Conservation (phyloP, 2,329 filamentous ascomycete species). For the Calonectria fujianensis region DNA sequence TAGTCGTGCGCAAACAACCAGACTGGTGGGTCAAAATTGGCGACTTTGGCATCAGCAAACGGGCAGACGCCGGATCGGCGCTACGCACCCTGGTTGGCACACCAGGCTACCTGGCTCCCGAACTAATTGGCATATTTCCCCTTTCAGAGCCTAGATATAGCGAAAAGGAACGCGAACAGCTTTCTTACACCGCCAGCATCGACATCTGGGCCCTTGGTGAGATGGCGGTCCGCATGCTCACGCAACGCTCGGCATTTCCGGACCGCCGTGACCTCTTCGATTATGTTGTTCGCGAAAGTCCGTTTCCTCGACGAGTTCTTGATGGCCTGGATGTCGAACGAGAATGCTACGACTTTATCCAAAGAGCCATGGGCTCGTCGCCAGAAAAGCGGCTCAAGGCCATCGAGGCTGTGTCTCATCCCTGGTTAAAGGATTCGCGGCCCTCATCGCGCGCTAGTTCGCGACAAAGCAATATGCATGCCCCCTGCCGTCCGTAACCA, state of each 20-base stretch:
- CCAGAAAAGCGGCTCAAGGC: neutral
- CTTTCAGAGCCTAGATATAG: neutral
- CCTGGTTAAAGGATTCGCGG: neutral
- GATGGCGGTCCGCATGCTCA: constrained; percentile 6
- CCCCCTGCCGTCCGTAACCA: no score
- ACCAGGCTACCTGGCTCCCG: constrained; percentile 2
- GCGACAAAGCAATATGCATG: neutral
- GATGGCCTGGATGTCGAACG: neutral
- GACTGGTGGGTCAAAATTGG: constrained; percentile 32
- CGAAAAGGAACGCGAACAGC: neutral
- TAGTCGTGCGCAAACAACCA: neutral
- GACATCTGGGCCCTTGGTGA: constrained; percentile 28
- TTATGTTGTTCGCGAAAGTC: constrained; percentile 13
- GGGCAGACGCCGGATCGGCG: neutral
- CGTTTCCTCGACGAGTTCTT: neutral
- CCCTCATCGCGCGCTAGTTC: constrained; percentile 9
- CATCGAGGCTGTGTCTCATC: neutral
- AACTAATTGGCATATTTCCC: constrained; percentile 3
- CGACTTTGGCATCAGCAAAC: constrained; percentile 34
- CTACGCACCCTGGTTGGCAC: neutral
- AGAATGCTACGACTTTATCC: neutral
- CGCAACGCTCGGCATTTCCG: neutral
- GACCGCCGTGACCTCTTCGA: neutral
- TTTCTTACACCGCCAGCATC: neutral
- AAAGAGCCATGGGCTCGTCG: neutral